Conservation (phyloP, 805 yeast species). For the Suhomyces canberraensis region DNA sequence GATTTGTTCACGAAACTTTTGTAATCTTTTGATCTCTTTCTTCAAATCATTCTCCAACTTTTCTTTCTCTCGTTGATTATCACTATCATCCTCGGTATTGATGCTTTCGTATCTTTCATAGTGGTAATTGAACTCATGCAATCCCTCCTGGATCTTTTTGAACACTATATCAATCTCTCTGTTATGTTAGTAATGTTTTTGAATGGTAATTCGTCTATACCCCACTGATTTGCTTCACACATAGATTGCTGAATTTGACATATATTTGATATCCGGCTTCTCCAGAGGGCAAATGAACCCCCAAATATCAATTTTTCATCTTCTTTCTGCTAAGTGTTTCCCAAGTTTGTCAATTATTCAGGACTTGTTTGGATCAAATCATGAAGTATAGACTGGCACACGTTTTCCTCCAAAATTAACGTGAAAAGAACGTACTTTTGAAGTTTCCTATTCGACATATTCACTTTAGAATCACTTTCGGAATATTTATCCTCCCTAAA, state of each 20-base stretch:
- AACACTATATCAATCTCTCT: conserved; percentile 26
- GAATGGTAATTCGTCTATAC: too few relatives aligned
- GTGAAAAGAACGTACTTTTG: conserved; percentile 27
- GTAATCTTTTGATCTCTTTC: conserved; percentile 44
- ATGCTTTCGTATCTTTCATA: conserved; percentile 40
- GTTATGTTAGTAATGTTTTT: conserved; percentile 1
- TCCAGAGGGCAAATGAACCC: too few relatives aligned
- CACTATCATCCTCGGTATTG: conserved; percentile 30
- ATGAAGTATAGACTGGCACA: too few relatives aligned
- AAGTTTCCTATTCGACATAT: conserved; percentile 32
- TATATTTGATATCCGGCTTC: too few relatives aligned
- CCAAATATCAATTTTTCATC: too few relatives aligned
- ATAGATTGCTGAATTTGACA: too few relatives aligned
- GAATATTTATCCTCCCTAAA: neutral
- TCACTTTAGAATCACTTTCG: neutral
- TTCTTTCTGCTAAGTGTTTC: too few relatives aligned
- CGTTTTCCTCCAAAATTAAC: neutral
- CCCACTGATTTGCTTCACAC: too few relatives aligned
- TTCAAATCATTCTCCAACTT: conserved; percentile 43
- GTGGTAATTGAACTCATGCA: conserved; percentile 44
- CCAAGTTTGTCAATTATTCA: too few relatives aligned
- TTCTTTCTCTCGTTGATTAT: conserved; percentile 42
- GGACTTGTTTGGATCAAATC: neutral
- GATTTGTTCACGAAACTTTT: conserved; percentile 44
- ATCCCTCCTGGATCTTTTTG: conserved; percentile 44